A percentile compares a stretch with the other conserved stretches of the same genome.
Evolutionary conservation across 176 grass and related monocot species (phyloP).

Genomic region (Triticum monococcum): DNA sequence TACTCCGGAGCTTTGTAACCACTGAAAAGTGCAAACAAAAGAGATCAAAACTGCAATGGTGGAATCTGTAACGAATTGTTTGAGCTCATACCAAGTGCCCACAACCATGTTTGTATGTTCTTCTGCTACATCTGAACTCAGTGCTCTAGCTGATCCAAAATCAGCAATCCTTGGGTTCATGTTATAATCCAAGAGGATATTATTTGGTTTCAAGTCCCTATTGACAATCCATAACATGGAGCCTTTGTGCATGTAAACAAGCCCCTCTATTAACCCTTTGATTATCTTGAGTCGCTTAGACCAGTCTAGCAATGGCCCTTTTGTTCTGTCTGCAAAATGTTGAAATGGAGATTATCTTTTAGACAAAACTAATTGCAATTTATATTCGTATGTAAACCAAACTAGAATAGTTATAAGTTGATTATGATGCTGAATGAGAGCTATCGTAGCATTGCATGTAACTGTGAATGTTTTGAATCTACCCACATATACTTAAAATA

Average conservation of each 20-base stretch:
- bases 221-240: conserved; percentile 30
- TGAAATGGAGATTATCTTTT: background rate
- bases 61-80: background rate
- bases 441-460: background rate
- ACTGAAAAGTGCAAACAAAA: conserved; percentile 10
- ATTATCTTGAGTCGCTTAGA: conserved; percentile 35
- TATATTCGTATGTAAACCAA: background rate
- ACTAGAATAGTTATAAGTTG: background rate
- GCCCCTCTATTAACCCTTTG: conserved; percentile 16
- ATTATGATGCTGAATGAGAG: background rate
- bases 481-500: background rate
- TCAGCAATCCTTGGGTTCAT: conserved; percentile 36
- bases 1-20: conserved; percentile 42
- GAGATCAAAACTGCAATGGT: background rate
- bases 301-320: conserved; percentile 16
- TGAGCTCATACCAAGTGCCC: conserved; percentile 31
- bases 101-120: conserved; percentile 20
- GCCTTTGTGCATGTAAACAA: conserved; percentile 36
- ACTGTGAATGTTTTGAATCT: background rate
- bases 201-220: conserved; percentile 34
- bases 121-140: conserved; percentile 31
- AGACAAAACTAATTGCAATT: background rate
- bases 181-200: conserved; percentile 25
- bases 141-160: conserved; percentile 29
- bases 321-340: conserved; percentile 12